These are phyloP conservation scores for Apiospora aurea DNA, from an alignment of 2,329 filamentous ascomycete genomes.

Conservation along the genomic window DNA sequence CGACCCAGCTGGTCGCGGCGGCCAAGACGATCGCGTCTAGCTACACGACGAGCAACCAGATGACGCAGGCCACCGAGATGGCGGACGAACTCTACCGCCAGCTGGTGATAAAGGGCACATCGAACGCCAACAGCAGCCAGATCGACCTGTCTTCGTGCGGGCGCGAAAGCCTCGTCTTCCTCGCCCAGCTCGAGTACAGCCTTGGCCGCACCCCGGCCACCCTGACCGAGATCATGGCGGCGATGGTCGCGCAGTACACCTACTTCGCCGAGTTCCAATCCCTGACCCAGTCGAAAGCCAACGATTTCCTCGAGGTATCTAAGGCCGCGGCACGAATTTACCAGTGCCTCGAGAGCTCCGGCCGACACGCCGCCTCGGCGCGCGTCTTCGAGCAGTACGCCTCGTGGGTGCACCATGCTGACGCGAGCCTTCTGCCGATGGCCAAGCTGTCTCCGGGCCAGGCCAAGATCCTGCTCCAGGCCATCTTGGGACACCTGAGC, in stretches of 20 bases:
- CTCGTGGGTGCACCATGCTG: neutral
- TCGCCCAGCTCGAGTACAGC: slow-evolving; percentile 53
- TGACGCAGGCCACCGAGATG: slow-evolving; percentile 42
- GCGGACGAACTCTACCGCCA: slow-evolving; percentile 48
- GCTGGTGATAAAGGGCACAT: slow-evolving; percentile 45
- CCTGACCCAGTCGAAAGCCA: slow-evolving; percentile 46
- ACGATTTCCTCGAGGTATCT: slow-evolving; percentile 45
- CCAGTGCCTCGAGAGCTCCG: slow-evolving; percentile 38
- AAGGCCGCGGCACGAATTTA: slow-evolving; percentile 44
- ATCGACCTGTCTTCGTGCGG: slow-evolving; percentile 45
- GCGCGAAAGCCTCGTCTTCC: slow-evolving; percentile 49
- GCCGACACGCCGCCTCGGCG: slow-evolving; percentile 35
- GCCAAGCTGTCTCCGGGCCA: slow-evolving; percentile 38
- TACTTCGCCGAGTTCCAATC: slow-evolving; percentile 49
- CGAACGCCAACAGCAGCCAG: slow-evolving; percentile 24
- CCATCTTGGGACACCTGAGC: slow-evolving; percentile 44
- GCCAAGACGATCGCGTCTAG: slow-evolving; percentile 45
- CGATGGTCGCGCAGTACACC: slow-evolving; percentile 50
- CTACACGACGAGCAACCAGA: slow-evolving; percentile 45
- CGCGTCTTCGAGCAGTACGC: slow-evolving; percentile 42
- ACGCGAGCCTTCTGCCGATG: slow-evolving; percentile 26
- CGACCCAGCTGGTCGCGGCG: slow-evolving; percentile 40
- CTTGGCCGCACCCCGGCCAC: slow-evolving; percentile 42
- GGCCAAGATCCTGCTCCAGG: slow-evolving; percentile 42
- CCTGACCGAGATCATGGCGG: slow-evolving; percentile 50